Evolutionary conservation across 192 early-diverging fungal species (phyloP).

Genomic region (Dispira parvispora): DNA sequence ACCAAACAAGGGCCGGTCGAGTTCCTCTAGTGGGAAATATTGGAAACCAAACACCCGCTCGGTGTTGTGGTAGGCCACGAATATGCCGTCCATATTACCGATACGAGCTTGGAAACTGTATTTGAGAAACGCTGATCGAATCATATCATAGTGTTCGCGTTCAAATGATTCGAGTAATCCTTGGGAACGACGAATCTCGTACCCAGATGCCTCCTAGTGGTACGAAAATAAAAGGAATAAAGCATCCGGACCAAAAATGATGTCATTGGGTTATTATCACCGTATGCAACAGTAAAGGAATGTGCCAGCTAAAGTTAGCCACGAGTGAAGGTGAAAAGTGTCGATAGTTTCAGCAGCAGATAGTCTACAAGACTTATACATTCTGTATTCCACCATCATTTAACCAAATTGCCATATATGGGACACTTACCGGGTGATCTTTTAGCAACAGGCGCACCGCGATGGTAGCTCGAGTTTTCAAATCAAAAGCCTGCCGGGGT

Average conservation of each 20-base stretch:
- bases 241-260: no score
- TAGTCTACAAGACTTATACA: no score
- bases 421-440: conserved; percentile 39
- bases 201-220: not conserved
- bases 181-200: conserved; percentile 3
- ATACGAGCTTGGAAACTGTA: conserved; percentile 80
- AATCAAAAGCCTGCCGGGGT: conserved; percentile 70
- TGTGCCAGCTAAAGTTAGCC: no score
- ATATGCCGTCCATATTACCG: conserved; percentile 89
- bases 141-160: conserved; percentile 87
- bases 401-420: no score
- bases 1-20: conserved; percentile 68
- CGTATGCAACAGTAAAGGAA: no score
- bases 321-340: no score
- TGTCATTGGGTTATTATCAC: no score
- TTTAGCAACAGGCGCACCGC: conserved; percentile 64
- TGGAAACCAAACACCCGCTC: conserved; percentile 85
- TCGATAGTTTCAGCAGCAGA: no score
- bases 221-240: no score
- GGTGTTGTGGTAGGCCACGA: conserved; percentile 88
- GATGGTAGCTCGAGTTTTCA: conserved; percentile 77
- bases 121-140: conserved; percentile 79
- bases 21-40: conserved; percentile 66
- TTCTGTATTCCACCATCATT: no score
- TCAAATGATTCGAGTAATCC: conserved; percentile 72